Conservation (phyloP, 2,329 filamentous ascomycete species). For the Sporothrix globosa region DNA sequence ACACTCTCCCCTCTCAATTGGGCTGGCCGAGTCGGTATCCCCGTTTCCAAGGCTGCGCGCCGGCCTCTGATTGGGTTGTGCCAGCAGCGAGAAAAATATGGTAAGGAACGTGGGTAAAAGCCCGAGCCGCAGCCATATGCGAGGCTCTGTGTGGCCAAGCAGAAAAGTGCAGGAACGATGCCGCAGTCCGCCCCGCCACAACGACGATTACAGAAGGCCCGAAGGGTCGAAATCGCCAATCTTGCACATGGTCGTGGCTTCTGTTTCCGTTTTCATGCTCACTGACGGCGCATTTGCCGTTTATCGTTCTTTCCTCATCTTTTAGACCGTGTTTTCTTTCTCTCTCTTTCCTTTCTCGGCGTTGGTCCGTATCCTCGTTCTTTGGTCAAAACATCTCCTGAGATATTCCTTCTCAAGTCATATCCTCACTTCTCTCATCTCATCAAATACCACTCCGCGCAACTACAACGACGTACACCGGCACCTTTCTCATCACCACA, state of each 20-base stretch:
- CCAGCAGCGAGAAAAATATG: not conserved
- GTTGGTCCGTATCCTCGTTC: not conserved
- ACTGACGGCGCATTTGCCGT: constrained; percentile 3
- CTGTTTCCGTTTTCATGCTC: constrained; percentile 16
- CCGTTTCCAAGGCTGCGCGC: constrained; percentile 12
- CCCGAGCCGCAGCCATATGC: not conserved
- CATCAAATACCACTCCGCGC: not conserved
- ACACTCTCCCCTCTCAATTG: constrained; percentile 15
- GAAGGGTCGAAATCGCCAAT: not conserved
- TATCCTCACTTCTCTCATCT: not conserved
- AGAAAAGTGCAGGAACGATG: constrained; percentile 28
- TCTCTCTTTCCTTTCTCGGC: constrained; percentile 8
- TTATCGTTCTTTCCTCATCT: not conserved
- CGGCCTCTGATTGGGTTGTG: constrained; percentile 10
- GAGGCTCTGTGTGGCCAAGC: constrained; percentile 15
- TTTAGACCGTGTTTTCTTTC: not conserved
- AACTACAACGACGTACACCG: not conserved
- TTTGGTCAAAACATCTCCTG: not conserved
- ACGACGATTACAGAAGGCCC: constrained; percentile 32
- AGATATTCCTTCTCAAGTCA: not conserved
- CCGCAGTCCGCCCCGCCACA: not conserved
- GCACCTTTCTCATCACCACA: constrained; percentile 5
- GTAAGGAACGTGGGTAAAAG: constrained; percentile 5
- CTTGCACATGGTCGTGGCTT: constrained; percentile 24
- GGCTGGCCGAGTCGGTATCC: constrained; percentile 23